Conservation (phyloP, 805 yeast genomes). For the Ogataea siamensis region DNA sequence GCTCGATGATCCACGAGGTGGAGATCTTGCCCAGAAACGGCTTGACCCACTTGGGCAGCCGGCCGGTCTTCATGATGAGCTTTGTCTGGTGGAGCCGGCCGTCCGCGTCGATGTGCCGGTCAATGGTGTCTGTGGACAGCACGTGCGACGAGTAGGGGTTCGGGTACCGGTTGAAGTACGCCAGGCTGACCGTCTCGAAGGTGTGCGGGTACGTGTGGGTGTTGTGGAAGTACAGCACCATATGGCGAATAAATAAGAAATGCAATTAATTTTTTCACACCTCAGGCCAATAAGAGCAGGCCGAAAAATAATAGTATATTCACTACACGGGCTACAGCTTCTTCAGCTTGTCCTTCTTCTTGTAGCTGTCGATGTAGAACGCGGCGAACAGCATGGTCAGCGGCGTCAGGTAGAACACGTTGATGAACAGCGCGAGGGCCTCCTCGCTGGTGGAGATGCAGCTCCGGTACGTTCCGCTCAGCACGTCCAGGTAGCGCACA, state of each 20-base stretch:
- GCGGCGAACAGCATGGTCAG: conserved; percentile 64
- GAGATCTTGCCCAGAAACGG: conserved; percentile 71
- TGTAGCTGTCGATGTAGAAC: conserved; percentile 61
- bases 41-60: conserved; percentile 74
- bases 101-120: conserved; percentile 51
- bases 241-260: conserved; percentile 23
- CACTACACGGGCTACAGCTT: no score
- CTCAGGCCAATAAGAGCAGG: conserved; percentile 7
- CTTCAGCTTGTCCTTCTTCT: conserved; percentile 23
- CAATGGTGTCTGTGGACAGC: conserved; percentile 74
- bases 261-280: conserved; percentile 7
- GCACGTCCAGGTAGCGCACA: conserved; percentile 53
- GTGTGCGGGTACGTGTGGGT: conserved; percentile 59
- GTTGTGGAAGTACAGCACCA: conserved; percentile 64
- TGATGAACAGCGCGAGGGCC: conserved; percentile 59
- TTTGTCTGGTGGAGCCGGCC: conserved; percentile 73
- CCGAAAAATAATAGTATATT: conserved; percentile 2
- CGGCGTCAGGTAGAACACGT: conserved; percentile 65
- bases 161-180: conserved; percentile 71
- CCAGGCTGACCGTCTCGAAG: conserved; percentile 71
- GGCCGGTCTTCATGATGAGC: conserved; percentile 72
- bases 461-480: conserved; percentile 39
- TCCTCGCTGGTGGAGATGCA: conserved; percentile 61
- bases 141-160: conserved; percentile 88
- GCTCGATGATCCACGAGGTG: conserved; percentile 80